Base-by-base conservation (phyloP, 1,284 basidiomycete genomes). In the Austroboletus sp. region DNA sequence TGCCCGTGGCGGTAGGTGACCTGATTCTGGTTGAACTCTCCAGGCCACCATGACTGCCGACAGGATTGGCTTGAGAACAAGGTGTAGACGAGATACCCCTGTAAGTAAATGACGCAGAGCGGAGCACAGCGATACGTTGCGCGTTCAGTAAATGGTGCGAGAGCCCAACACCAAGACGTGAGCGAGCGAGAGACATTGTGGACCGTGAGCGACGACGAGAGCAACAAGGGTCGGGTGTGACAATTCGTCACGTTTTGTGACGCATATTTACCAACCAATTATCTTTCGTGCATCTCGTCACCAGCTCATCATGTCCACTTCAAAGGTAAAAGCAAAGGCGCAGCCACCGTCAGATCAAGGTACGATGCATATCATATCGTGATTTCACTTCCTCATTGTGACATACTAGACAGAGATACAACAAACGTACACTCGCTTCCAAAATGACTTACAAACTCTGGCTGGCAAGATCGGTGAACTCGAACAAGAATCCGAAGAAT, bases 401-500 rank as follows among this genome's bases (percentile, higher is more conserved):
- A 62, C 58, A 56, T 51, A 69, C 67, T 67, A 76, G 74, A 70
- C 71, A 89, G 86, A 89, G 66, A 78, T 89, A 44, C 85, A 89
- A 65, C 79, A 84, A 66, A 82, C 72, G 43, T 88, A 83, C 57
- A 70, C 78, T 51, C 78, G 82, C 46, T 77, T 85, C 57, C 85
- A 91, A 60, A 86, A 75, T 68, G 91, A 95, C 46, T 70, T 95
- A 33, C 89, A 93, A 66, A 76, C 80, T 25, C 69, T 96, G 29
- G 90, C 91, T 23, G 76, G 81, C 51, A 97, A 97, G 71, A 92
- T 96, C 55, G 87, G 88, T 50, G 94, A 97, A 67, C 75, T 97
- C 32, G 93, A 97, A 66, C 79, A 84, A 54, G 93, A 97, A 62
- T 80, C 89, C 19, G 93, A 97, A 52, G 93, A 97, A 63, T 89